Evolutionary conservation across 1,284 basidiomycete genomes (phyloP).

Genomic region (Exobasidium cylindrosporum): DNA sequence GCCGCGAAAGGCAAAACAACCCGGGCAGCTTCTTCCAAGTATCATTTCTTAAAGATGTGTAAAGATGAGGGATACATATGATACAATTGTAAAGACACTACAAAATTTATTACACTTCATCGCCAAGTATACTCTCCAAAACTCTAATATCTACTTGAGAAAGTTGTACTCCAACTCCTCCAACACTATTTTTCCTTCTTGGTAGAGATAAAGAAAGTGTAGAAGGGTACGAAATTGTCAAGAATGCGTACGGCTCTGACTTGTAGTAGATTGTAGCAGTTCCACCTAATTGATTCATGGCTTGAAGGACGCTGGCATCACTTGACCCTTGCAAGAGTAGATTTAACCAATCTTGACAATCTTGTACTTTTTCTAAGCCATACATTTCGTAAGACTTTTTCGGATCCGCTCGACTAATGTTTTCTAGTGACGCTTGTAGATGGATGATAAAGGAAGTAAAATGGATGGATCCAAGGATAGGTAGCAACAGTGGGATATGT

Average conservation of each 20-base stretch:
- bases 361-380: neutral
- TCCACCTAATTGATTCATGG: neutral
- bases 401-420: neutral
- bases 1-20: no score
- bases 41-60: no score
- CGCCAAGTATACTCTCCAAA: neutral
- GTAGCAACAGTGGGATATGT: conserved; percentile 18
- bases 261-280: conserved; percentile 3
- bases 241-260: neutral
- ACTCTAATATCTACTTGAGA: neutral
- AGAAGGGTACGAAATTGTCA: conserved; percentile 5
- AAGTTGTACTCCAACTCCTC: neutral
- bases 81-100: no score
- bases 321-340: neutral
- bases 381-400: neutral
- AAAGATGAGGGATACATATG: no score
- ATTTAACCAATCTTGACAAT: neutral
- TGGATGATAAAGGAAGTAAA: conserved; percentile 30
- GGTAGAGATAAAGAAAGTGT: conserved; percentile 6
- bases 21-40: no score
- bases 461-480: conserved; percentile 22
- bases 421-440: conserved; percentile 8
- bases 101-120: neutral
- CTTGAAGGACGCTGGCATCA: neutral
- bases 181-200: neutral